Percentiles rank a stretch among this genome's conserved stretches.
These are phyloP conservation scores for Diaporthe citrichinensis DNA, from an alignment of 2,329 filamentous ascomycete genomes.

Conservation along the genomic window DNA sequence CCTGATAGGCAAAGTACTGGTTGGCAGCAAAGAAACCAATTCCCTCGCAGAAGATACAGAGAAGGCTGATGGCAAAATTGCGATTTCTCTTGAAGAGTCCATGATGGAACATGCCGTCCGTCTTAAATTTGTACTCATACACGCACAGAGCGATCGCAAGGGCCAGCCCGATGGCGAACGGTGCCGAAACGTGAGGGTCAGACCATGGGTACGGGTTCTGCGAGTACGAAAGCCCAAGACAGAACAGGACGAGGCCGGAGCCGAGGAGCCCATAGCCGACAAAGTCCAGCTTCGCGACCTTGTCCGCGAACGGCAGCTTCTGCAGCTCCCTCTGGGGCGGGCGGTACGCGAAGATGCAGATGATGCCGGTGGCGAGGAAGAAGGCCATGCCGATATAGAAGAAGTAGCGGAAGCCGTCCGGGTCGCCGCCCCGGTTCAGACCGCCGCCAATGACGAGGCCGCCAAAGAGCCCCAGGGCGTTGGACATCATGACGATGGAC, in stretches of 20 bases:
- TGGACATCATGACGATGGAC: constrained; percentile 51
- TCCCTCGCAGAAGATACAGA: constrained; percentile 55
- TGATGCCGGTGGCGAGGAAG: constrained; percentile 47
- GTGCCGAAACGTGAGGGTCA: constrained; percentile 52
- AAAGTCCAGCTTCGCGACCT: constrained; percentile 56
- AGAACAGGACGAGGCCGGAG: constrained; percentile 55
- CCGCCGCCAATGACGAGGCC: constrained; percentile 53
- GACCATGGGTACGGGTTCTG: constrained; percentile 57
- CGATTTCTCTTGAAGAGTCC: constrained; percentile 52
- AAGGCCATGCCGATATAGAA: constrained; percentile 52
- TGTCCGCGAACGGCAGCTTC: constrained; percentile 48
- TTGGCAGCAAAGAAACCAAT: constrained; percentile 58
- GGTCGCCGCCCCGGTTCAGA: constrained; percentile 50
- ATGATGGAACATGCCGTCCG: constrained; percentile 58
- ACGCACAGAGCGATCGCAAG: constrained; percentile 47
- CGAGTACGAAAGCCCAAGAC: constrained; percentile 53
- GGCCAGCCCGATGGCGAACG: constrained; percentile 53
- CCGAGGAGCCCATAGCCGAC: constrained; percentile 54
- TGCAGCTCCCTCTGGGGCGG: constrained; percentile 50
- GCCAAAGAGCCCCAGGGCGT: constrained; percentile 49
- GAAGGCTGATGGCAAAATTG: constrained; percentile 54
- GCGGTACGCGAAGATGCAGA: constrained; percentile 52
- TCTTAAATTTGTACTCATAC: constrained; percentile 54
- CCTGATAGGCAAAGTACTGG: constrained; percentile 58
- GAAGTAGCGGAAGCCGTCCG: constrained; percentile 53